phyloP scores from a whole-genome alignment of 768 basidiomycete genomes.

The Hygrophorus pudorinus region DNA sequence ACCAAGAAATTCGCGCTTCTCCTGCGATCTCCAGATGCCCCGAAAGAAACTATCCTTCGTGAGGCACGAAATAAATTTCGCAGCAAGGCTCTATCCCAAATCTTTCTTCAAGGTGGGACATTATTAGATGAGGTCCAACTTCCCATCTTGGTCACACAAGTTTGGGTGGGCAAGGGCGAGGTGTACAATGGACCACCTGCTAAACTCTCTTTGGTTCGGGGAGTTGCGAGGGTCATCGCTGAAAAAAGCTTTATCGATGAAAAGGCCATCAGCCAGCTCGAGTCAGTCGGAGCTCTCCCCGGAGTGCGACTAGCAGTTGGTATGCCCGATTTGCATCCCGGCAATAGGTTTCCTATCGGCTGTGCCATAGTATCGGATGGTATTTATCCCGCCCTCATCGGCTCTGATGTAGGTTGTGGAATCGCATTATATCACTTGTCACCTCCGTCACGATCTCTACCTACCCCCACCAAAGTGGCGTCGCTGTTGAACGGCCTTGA shows the following conservation, averaged over 20 bases:
- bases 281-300: slow-evolving; percentile 17
- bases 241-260: slow-evolving; percentile 22
- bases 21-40: slow-evolving; percentile 9
- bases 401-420: slow-evolving; percentile 29
- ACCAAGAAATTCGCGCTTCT: slow-evolving; percentile 20
- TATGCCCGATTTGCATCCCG: slow-evolving; percentile 31
- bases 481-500: slow-evolving; percentile 22
- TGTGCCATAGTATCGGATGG: slow-evolving; percentile 15
- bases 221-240: slow-evolving; percentile 21
- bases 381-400: slow-evolving; percentile 29
- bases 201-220: slow-evolving; percentile 5
- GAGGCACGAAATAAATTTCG: slow-evolving; percentile 30
- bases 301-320: slow-evolving; percentile 23
- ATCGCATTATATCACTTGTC: slow-evolving; percentile 25
- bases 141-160: slow-evolving; percentile 15
- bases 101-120: slow-evolving; percentile 22
- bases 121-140: slow-evolving; percentile 13
- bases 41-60: slow-evolving; percentile 19
- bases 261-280: slow-evolving; percentile 23
- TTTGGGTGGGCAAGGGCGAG: slow-evolving; percentile 26
- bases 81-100: slow-evolving; percentile 18
- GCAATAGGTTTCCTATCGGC: slow-evolving; percentile 24
- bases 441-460: slow-evolving; percentile 14
- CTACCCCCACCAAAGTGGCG: slow-evolving; percentile 22
- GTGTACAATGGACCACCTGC: slow-evolving; percentile 22